These are phyloP conservation scores for Carex arenaria DNA, from an alignment of 202 grass and related monocot species.

Conservation along the genomic window DNA sequence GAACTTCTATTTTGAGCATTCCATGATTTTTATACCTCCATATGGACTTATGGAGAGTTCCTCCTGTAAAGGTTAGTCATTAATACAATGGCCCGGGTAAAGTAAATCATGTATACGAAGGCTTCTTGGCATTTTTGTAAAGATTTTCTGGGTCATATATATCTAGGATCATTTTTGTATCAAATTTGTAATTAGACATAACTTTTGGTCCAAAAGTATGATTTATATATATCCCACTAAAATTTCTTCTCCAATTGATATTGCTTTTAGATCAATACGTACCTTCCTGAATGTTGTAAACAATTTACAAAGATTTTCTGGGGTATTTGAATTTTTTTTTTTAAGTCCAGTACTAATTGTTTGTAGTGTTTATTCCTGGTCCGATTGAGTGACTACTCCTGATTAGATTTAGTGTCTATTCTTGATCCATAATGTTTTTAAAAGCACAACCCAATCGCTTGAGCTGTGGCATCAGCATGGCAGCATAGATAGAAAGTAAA, in stretches of 20 bases:
- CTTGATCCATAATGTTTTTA: too few species aligned
- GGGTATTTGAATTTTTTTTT: too few species aligned
- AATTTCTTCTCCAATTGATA: not conserved
- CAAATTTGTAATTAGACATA: constrained; percentile 4
- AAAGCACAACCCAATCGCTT: too few species aligned
- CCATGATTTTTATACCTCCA: not conserved
- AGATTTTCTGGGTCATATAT: not conserved
- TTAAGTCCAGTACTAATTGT: too few species aligned
- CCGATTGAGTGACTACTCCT: too few species aligned
- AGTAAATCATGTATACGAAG: not conserved
- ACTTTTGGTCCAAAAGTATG: not conserved
- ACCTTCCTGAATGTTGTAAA: not conserved
- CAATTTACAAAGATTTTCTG: too few species aligned
- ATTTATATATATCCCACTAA: not conserved
- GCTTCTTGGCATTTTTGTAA: not conserved
- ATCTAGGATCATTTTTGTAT: not conserved
- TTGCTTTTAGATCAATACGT: not conserved
- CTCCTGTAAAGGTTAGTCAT: not conserved
- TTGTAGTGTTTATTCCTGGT: too few species aligned
- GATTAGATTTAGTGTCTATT: too few species aligned
- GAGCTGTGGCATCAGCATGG: too few species aligned
- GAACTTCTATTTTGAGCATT: not conserved
- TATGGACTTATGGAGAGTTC: not conserved
- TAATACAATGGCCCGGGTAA: not conserved
- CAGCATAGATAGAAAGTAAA: too few species aligned